Conservation (phyloP, 148 eudicot genomes). For the Camellia japonica region DNA sequence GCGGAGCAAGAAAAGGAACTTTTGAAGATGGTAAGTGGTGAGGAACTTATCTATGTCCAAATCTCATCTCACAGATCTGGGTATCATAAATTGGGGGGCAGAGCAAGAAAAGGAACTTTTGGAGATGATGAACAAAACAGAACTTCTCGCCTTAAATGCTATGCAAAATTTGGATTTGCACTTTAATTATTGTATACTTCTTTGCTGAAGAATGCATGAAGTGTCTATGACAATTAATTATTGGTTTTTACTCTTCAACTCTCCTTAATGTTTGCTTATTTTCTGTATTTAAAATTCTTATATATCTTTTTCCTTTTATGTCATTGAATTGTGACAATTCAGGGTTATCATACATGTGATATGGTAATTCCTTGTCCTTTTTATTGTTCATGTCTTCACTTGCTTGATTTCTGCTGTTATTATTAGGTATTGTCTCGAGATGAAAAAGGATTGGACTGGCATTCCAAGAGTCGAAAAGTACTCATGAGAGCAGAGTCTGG, state of each 20-base stretch:
- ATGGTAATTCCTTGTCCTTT: not conserved
- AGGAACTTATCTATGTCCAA: not conserved
- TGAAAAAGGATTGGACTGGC: slow-evolving; percentile 21
- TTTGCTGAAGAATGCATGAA: not conserved
- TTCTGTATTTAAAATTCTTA: not conserved
- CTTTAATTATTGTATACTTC: too few relatives aligned
- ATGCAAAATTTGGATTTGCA: not conserved
- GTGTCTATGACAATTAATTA: not conserved
- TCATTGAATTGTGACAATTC: not conserved
- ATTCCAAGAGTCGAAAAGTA: slow-evolving; percentile 28
- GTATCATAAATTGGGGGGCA: not conserved
- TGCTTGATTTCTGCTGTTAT: slow-evolving; percentile 3
- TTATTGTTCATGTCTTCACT: not conserved
- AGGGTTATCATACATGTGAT: not conserved
- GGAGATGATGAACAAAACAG: not conserved
- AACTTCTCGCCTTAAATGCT: not conserved
- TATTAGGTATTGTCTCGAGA: slow-evolving; percentile 32
- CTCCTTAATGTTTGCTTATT: not conserved
- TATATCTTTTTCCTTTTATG: not conserved
- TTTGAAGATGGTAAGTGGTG: not conserved
- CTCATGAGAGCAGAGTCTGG: slow-evolving; percentile 25
- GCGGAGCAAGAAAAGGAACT: too few relatives aligned
- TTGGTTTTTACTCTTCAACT: not conserved
- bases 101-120: too few relatives aligned
- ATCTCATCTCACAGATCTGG: not conserved